These are phyloP conservation scores for Nicotiana obtusifolia DNA, from an alignment of 257 asterid species.

Conservation along the genomic window DNA sequence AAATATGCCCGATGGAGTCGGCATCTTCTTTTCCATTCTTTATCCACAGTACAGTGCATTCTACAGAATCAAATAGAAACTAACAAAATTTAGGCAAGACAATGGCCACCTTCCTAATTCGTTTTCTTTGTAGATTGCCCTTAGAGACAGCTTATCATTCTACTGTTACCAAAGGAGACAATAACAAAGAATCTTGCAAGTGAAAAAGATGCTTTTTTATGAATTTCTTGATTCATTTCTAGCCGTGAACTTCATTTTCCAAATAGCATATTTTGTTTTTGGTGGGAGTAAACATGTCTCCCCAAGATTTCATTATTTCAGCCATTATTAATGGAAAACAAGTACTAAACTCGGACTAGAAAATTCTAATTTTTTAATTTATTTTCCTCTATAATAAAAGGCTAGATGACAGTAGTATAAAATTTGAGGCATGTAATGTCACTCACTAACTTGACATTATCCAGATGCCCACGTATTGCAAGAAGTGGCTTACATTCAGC, in stretches of 20 bases:
- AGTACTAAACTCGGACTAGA: neutral
- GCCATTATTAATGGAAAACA: slow-evolving; percentile 3
- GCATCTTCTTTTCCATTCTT: neutral
- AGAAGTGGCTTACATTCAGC: neutral
- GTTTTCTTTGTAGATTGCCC: slow-evolving; percentile 9
- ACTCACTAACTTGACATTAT: neutral
- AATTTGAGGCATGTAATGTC: neutral
- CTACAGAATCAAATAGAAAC: slow-evolving; percentile 7
- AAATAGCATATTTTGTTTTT: neutral
- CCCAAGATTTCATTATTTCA: neutral
- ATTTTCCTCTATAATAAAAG: neutral
- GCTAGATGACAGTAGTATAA: neutral
- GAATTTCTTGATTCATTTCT: neutral
- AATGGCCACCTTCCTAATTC: slow-evolving; percentile 17
- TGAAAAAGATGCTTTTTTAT: neutral
- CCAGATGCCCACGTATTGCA: neutral
- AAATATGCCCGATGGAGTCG: neutral
- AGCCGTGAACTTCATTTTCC: slow-evolving; percentile 1
- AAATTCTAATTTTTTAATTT: no score
- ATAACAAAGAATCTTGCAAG: neutral
- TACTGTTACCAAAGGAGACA: slow-evolving; percentile 6
- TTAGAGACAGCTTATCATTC: slow-evolving; percentile 3
- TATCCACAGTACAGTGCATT: slow-evolving; percentile 3
- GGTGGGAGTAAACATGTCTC: neutral
- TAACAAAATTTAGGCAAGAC: slow-evolving; percentile 14